phyloP scores from a whole-genome alignment of 75 land plant genomes.

The Picea glauca region DNA sequence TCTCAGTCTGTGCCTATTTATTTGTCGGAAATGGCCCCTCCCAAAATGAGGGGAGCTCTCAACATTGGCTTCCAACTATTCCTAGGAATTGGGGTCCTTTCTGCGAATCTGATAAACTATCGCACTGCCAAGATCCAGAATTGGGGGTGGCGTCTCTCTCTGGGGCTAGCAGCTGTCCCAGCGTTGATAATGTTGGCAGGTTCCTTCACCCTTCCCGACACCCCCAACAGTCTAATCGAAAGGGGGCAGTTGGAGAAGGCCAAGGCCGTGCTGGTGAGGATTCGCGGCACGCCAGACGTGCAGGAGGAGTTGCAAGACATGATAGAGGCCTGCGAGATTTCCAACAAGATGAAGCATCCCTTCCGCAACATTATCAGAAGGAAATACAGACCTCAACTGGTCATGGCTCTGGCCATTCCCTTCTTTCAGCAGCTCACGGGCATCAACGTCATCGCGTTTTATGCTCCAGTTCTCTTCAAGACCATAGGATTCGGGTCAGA shows the following conservation, averaged over 20 bases:
- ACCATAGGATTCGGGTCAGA: conserved; percentile 48
- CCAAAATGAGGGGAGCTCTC: conserved; percentile 56
- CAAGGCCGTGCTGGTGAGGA: conserved; percentile 27
- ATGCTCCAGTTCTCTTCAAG: conserved; percentile 55
- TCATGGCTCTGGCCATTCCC: conserved; percentile 50
- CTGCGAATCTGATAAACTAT: conserved; percentile 69
- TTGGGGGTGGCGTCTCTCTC: conserved; percentile 12
- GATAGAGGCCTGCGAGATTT: conserved; percentile 53
- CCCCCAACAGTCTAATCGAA: conserved; percentile 80
- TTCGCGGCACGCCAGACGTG: conserved; percentile 60
- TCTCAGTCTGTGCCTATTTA: conserved; percentile 44
- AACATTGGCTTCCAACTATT: conserved; percentile 80
- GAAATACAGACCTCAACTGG: conserved; percentile 56
- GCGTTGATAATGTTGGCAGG: conserved; percentile 39
- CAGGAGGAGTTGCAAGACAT: conserved; percentile 58
- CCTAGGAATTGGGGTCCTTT: conserved; percentile 59
- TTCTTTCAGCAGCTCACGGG: conserved; percentile 60
- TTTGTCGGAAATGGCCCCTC: conserved; percentile 83
- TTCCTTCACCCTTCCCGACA: conserved; percentile 52
- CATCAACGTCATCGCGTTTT: conserved; percentile 64
- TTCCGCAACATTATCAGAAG: conserved; percentile 48
- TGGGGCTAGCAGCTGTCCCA: conserved; percentile 25
- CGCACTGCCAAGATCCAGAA: conserved; percentile 54
- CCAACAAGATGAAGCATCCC: conserved; percentile 49
- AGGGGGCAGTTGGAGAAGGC: conserved; percentile 47